Conservation (phyloP, 2,329 filamentous ascomycete genomes). For the Fusarium scirpi region DNA sequence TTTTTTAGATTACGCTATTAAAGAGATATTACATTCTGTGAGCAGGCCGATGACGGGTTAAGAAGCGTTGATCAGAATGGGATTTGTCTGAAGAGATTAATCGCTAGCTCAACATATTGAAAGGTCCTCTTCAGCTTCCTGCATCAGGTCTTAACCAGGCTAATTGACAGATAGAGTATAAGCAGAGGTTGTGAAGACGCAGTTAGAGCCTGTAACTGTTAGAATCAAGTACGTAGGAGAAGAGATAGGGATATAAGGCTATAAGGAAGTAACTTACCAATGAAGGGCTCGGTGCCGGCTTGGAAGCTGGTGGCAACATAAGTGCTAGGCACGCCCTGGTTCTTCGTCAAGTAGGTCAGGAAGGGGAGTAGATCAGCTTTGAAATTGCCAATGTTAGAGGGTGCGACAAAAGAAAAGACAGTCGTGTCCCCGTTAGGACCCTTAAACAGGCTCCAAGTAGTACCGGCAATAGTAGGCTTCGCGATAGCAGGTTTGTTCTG, state of each 20-base stretch:
- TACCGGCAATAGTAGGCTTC: constrained; percentile 65
- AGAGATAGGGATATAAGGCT: background rate
- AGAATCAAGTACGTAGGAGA: background rate
- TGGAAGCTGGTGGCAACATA: constrained; percentile 43
- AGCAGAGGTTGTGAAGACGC: background rate
- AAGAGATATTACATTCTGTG: too few relatives aligned
- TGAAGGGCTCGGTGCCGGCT: constrained; percentile 68
- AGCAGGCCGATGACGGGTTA: too few relatives aligned
- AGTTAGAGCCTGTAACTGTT: background rate
- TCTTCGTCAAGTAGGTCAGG: constrained; percentile 64
- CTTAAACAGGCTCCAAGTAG: constrained; percentile 68
- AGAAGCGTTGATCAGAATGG: too few relatives aligned
- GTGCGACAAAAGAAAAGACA: constrained; percentile 67
- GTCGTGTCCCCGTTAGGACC: constrained; percentile 70
- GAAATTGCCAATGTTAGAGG: constrained; percentile 62
- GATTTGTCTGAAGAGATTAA: too few relatives aligned
- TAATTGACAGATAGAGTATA: background rate
- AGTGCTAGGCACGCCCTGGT: constrained; percentile 54
- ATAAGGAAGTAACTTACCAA: constrained; percentile 51
- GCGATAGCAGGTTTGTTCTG: constrained; percentile 26
- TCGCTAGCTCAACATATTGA: too few relatives aligned
- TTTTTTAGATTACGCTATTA: too few relatives aligned
- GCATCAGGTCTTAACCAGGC: background rate
- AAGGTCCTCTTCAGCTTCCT: too few relatives aligned
- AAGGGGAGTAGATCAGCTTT: constrained; percentile 69